A percentile compares a stretch with the other conserved stretches of the same genome.
Conservation (phyloP, 2,329 filamentous ascomycete genomes). For the Ustilaginoidea virens region DNA sequence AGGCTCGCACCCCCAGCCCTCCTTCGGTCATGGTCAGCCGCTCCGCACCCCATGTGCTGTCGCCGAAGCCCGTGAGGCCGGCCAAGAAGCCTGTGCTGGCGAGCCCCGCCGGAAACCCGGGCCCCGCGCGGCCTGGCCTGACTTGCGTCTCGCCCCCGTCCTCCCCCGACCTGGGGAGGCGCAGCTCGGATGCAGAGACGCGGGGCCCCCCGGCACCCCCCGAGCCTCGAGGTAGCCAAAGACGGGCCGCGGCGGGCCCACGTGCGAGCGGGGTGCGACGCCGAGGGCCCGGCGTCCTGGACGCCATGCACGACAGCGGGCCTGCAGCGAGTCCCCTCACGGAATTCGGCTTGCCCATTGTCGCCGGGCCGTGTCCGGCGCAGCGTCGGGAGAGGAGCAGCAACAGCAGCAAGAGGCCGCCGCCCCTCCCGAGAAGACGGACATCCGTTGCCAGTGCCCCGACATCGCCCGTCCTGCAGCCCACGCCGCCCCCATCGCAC, state of each 20-base stretch:
- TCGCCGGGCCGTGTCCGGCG: not conserved
- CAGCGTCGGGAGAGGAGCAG: constrained; percentile 3
- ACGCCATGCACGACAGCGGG: not conserved
- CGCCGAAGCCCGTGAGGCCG: constrained; percentile 18
- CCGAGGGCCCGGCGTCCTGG: too few species aligned
- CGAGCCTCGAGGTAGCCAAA: constrained; percentile 15
- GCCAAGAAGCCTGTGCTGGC: constrained; percentile 15
- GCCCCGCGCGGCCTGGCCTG: too few species aligned
- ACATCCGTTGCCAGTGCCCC: constrained; percentile 12
- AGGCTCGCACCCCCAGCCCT: constrained; percentile 7
- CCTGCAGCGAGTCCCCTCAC: constrained; percentile 1
- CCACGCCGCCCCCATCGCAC: constrained; percentile 13
- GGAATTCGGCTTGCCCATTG: constrained; percentile 6
- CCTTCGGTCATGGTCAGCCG: constrained; percentile 8
- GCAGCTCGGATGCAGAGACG: constrained; percentile 6
- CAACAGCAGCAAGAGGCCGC: constrained; percentile 2
- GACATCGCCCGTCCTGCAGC: constrained; percentile 19
- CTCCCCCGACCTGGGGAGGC: constrained; percentile 16
- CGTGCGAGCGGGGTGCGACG: too few species aligned
- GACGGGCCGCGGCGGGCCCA: too few species aligned
- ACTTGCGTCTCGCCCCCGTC: constrained; percentile 11
- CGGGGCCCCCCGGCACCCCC: constrained; percentile 23
- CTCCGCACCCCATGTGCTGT: constrained; percentile 13
- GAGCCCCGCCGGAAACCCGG: constrained; percentile 2
- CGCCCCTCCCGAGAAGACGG: constrained; percentile 6